These are phyloP conservation scores for Fusarium secorum DNA, from an alignment of 2,329 filamentous ascomycete genomes.

Conservation along the genomic window DNA sequence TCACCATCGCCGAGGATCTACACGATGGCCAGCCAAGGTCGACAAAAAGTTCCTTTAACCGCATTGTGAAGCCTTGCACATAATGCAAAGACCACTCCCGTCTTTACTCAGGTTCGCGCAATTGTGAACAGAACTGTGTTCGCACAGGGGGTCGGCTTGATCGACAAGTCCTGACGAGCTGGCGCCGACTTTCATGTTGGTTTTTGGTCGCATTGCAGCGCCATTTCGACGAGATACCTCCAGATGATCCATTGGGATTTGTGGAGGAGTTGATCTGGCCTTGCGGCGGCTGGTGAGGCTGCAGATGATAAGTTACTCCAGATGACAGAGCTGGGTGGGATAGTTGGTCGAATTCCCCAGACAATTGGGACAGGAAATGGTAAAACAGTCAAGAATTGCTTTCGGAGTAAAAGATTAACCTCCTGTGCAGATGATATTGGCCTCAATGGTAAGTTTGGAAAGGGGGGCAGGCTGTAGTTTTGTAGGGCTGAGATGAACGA, in stretches of 20 bases:
- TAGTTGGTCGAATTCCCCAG: not conserved
- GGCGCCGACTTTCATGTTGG: not conserved
- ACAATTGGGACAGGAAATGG: not conserved
- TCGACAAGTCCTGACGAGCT: constrained; percentile 24
- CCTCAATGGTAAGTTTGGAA: not conserved
- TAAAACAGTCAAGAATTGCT: not conserved
- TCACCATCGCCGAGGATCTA: not conserved
- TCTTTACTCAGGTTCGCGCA: constrained; percentile 32
- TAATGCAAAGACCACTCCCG: constrained; percentile 34
- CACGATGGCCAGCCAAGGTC: not conserved
- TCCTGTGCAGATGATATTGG: not conserved
- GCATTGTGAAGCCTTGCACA: constrained; percentile 23
- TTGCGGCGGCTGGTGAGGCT: not conserved
- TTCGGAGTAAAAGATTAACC: not conserved
- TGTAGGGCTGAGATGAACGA: constrained; percentile 36
- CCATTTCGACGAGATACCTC: not conserved
- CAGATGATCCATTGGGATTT: constrained; percentile 4
- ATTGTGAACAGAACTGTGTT: constrained; percentile 37
- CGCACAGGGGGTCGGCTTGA: constrained; percentile 36
- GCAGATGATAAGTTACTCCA: not conserved
- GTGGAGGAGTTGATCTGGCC: not conserved
- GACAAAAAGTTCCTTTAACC: not conserved
- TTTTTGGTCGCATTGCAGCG: constrained; percentile 2
- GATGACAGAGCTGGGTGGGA: constrained; percentile 1
- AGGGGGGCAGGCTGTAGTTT: constrained; percentile 12